Evolutionary conservation across 2,329 filamentous ascomycete species (phyloP), one percentile per base, ranked within the genome.

Genomic region (Phialophora macrospora): DNA sequence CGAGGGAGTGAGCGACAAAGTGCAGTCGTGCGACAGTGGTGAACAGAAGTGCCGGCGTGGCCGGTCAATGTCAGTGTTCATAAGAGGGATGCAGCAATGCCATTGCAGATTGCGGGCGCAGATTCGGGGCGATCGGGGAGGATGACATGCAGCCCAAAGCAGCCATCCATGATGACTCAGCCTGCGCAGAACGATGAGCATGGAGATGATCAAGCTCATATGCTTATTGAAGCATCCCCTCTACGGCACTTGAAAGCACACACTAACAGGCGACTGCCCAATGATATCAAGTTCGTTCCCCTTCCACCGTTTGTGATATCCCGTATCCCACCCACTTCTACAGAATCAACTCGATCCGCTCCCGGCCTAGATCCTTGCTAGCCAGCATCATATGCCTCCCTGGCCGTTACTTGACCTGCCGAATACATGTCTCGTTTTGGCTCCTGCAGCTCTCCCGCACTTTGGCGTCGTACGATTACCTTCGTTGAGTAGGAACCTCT

Each of bases 91-190:
- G 34, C 38, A 44, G 58, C 46, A 48, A 61, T 28, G 30, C 28
- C 6, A 2, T 34, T 20, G 17, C 14, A 34, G 28, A 34, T 59
- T 59, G 56, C 56, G 56, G 44, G 56, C 56, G 28, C 24, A 54
- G 49, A 52, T 60, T 54, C 48, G 46, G 38, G 20, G 28, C 5
- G 28, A 49, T 32, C 26, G 14, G 14, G 14, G 24, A 48, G 24
- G 17, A 22, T 22, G 4, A 46, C 34, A 51, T 52, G 58, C 30
- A 60, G 44, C 59, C 34, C 41, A 60, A 64, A 48, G 26, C 58
- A 58, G 60, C 60, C 49, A 57, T 67, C 51, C 55, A 64, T 51
- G 64, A 56, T 67, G 64, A 67, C 38, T 67, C 60, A 67, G 60
- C 60, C 22, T 38, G 41, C 30, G 28, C 61, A 58, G 41, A 41